Evolutionary conservation across 1,284 basidiomycete genomes (phyloP).

Genomic region (Apiotrichum veenhuisii): DNA sequence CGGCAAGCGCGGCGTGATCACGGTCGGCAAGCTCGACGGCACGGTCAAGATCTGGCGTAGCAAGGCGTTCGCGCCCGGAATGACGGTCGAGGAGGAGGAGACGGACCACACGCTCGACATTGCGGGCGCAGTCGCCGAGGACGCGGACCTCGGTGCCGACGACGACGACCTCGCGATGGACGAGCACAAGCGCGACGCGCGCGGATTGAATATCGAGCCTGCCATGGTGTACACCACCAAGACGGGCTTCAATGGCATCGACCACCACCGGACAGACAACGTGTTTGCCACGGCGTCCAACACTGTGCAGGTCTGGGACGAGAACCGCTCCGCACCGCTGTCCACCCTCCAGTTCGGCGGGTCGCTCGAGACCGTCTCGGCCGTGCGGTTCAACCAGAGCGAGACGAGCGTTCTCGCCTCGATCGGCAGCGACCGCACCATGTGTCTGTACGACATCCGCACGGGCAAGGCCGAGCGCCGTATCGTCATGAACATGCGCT

Average conservation of each 20-base stretch:
- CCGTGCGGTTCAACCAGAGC: slow-evolving; percentile 87
- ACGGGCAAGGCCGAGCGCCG: slow-evolving; percentile 91
- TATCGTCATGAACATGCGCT: slow-evolving; percentile 85
- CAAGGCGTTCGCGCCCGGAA: slow-evolving; percentile 42
- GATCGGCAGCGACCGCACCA: slow-evolving; percentile 89
- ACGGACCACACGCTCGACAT: slow-evolving; percentile 39
- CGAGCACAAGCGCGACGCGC: slow-evolving; percentile 34
- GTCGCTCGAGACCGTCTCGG: slow-evolving; percentile 78
- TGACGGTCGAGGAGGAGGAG: slow-evolving; percentile 43
- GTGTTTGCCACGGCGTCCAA: slow-evolving; percentile 93
- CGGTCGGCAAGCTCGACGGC: slow-evolving; percentile 80
- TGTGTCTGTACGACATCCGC: slow-evolving; percentile 92
- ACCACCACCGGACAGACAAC: slow-evolving; percentile 82
- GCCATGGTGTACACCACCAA: slow-evolving; percentile 75
- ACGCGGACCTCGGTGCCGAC: slow-evolving; percentile 38
- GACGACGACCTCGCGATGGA: slow-evolving; percentile 47
- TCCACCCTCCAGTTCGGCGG: slow-evolving; percentile 79
- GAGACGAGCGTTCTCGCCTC: slow-evolving; percentile 91
- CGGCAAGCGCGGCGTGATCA: slow-evolving; percentile 67
- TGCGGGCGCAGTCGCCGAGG: slow-evolving; percentile 44
- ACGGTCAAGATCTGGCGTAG: slow-evolving; percentile 86
- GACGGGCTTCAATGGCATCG: slow-evolving; percentile 85
- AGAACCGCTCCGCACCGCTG: slow-evolving; percentile 75
- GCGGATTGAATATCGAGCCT: slow-evolving; percentile 53
- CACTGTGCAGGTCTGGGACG: slow-evolving; percentile 95